phyloP scores from a whole-genome alignment of 345 rosid species.

The Cardamine resedifolia region DNA sequence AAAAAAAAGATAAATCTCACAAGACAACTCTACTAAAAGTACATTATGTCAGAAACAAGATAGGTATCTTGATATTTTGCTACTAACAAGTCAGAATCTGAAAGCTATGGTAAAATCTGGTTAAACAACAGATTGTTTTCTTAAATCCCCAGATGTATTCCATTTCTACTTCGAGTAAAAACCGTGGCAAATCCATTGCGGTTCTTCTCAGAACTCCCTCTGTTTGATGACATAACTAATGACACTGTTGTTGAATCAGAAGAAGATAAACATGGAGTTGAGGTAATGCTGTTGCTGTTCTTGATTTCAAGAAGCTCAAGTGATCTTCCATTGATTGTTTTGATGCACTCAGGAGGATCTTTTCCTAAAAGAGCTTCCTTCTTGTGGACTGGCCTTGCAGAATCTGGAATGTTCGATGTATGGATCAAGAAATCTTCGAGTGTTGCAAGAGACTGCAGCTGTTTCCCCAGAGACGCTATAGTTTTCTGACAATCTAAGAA shows the following conservation, averaged over 20 bases:
- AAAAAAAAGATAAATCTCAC: not conserved
- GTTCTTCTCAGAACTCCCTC: constrained; percentile 64
- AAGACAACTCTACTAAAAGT: not conserved
- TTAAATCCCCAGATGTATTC: constrained; percentile 76
- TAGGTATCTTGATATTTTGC: not conserved
- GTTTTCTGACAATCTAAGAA: constrained; percentile 91
- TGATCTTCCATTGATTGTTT: constrained; percentile 29
- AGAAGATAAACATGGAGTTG: constrained; percentile 35
- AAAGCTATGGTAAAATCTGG: not conserved
- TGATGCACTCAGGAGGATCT: constrained; percentile 22
- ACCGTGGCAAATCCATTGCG: constrained; percentile 85
- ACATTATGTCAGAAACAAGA: not conserved
- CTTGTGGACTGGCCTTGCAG: constrained; percentile 35
- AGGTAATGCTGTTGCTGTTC: not conserved
- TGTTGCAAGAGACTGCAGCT: constrained; percentile 85
- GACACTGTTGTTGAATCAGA: not conserved
- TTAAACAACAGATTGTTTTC: not conserved
- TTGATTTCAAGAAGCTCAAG: not conserved
- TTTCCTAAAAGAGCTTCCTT: constrained; percentile 45
- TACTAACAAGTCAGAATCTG: not conserved
- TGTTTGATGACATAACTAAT: constrained; percentile 35
- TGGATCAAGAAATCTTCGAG: constrained; percentile 86
- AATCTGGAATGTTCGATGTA: constrained; percentile 48
- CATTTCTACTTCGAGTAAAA: constrained; percentile 75
- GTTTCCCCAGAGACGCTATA: constrained; percentile 79